Evolutionary conservation across 192 early-diverging fungal species (phyloP).

Genomic region (Linnemannia elongata): DNA sequence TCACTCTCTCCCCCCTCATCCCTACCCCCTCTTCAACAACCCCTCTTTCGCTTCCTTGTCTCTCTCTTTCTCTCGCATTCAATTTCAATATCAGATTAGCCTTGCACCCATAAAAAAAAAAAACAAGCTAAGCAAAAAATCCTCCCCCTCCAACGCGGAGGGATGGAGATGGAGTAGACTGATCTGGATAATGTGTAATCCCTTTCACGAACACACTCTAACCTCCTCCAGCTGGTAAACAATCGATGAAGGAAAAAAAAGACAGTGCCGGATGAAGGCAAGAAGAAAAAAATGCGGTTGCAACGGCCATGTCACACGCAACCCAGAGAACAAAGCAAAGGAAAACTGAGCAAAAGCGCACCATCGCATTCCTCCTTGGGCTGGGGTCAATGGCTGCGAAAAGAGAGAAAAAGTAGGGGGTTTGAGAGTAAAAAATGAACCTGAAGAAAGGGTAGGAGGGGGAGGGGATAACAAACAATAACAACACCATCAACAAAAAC

Average conservation of each 20-base stretch:
- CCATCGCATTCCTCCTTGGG: background rate
- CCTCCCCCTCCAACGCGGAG: background rate
- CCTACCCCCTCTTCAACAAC: background rate
- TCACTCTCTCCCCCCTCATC: background rate
- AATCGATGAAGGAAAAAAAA: background rate
- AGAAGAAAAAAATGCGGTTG: background rate
- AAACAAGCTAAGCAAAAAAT: background rate
- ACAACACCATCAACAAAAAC: background rate
- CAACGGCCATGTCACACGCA: background rate
- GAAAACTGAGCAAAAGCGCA: background rate
- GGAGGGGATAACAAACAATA: background rate
- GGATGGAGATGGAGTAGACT: background rate
- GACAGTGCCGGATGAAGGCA: constrained; percentile 1
- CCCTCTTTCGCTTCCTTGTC: background rate
- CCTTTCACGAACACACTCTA: background rate
- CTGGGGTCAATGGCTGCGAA: background rate
- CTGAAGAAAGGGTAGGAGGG: background rate
- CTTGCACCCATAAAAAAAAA: background rate
- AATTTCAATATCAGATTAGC: background rate
- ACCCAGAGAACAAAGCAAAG: background rate
- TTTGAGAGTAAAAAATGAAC: too few species aligned
- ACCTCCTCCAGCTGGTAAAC: background rate
- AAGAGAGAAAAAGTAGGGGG: background rate
- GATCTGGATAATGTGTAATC: background rate
- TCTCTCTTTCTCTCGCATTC: background rate